Conservation (phyloP, 2,329 filamentous ascomycete species). For the Leptographium lundbergii region DNA sequence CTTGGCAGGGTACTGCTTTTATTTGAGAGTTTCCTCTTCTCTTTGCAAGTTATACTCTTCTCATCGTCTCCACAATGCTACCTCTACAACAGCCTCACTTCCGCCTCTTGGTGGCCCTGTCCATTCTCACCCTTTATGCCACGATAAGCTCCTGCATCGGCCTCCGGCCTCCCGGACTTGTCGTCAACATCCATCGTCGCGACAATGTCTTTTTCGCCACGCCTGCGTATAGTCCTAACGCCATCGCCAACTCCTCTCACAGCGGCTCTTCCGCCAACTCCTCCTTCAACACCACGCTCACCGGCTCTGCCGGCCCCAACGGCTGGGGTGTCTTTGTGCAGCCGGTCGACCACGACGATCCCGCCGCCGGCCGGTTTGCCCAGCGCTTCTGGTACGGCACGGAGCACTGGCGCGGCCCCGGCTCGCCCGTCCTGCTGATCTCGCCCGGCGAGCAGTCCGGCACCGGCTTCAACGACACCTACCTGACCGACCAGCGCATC, state of each 20-base stretch:
- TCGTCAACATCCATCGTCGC: background rate
- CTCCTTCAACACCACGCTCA: background rate
- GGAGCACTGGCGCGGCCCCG: slow-evolving; percentile 25
- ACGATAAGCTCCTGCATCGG: background rate
- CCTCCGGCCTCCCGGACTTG: background rate
- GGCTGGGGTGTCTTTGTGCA: slow-evolving; percentile 23
- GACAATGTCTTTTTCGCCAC: background rate
- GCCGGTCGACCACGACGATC: slow-evolving; percentile 27
- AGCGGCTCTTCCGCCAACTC: background rate
- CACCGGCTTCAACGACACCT: slow-evolving; percentile 12
- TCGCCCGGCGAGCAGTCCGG: slow-evolving; percentile 22
- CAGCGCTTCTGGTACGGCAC: slow-evolving; percentile 28
- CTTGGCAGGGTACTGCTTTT: no score
- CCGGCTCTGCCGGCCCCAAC: background rate
- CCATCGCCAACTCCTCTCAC: background rate
- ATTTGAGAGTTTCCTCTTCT: no score
- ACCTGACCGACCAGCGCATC: slow-evolving; percentile 40
- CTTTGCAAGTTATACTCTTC: background rate
- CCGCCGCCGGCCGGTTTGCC: slow-evolving; percentile 25
- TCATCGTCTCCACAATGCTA: background rate
- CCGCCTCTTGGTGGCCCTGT: background rate
- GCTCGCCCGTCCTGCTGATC: slow-evolving; percentile 26
- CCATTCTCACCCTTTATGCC: background rate
- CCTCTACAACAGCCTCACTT: background rate
- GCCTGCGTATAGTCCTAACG: background rate